Conservation (phyloP, 345 rosid species). For the Corymbia maculata region DNA sequence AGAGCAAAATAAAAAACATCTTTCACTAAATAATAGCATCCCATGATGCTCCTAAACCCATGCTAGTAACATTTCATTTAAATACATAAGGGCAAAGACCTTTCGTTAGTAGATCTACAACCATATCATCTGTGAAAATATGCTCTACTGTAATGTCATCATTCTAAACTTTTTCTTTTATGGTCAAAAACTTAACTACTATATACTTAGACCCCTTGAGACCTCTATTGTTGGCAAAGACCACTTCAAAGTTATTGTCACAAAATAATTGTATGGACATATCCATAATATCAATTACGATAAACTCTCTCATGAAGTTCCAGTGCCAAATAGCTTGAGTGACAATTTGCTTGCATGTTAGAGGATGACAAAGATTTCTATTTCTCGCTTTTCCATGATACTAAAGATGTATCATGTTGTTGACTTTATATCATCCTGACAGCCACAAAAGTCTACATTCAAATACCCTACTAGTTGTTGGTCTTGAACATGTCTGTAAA, state of each 20-base stretch:
- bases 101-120: not conserved
- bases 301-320: not conserved
- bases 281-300: too few relatives aligned
- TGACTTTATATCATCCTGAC: too few relatives aligned
- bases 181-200: too few relatives aligned
- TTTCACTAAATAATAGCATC: not conserved
- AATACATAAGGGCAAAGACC: not conserved
- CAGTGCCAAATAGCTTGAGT: too few relatives aligned
- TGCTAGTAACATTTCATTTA: too few relatives aligned
- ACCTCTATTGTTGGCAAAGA: too few relatives aligned
- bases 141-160: too few relatives aligned
- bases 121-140: not conserved
- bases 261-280: too few relatives aligned
- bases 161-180: too few relatives aligned
- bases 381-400: not conserved
- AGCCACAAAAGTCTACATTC: too few relatives aligned
- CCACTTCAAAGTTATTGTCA: too few relatives aligned
- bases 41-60: not conserved
- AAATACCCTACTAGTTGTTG: not conserved
- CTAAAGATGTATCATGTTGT: not conserved
- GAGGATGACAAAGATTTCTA: not conserved
- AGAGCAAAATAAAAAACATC: not conserved
- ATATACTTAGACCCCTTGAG: too few relatives aligned
- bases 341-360: not conserved
- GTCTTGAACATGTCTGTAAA: not conserved